These are phyloP conservation scores for Neoboletus magnificus DNA, from an alignment of 768 basidiomycete species.

Conservation along the genomic window DNA sequence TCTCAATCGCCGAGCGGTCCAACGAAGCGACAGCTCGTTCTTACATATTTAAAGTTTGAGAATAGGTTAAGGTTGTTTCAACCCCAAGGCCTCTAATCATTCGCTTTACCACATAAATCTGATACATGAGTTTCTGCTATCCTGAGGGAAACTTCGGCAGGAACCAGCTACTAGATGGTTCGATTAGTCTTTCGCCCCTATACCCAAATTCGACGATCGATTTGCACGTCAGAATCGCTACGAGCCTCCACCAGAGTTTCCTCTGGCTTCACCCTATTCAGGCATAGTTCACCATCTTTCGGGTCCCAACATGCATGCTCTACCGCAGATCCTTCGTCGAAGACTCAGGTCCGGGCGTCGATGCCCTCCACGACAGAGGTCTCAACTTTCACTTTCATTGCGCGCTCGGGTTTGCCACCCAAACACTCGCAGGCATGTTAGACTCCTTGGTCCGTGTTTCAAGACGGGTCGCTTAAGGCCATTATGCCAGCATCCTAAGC, in stretches of 20 bases:
- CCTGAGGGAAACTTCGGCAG: slow-evolving; percentile 86
- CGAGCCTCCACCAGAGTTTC: slow-evolving; percentile 95
- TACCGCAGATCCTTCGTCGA: slow-evolving; percentile 70
- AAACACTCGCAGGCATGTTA: slow-evolving; percentile 80
- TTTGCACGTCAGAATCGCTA: slow-evolving; percentile 97
- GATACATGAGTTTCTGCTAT: slow-evolving; percentile 57
- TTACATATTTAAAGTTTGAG: slow-evolving; percentile 69
- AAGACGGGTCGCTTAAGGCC: slow-evolving; percentile 79
- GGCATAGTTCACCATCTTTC: slow-evolving; percentile 90
- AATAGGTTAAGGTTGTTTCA: slow-evolving; percentile 41
- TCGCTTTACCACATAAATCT: slow-evolving; percentile 3
- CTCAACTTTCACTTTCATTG: slow-evolving; percentile 72
- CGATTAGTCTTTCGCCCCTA: slow-evolving; percentile 96
- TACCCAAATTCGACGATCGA: slow-evolving; percentile 94
- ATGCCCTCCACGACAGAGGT: slow-evolving; percentile 63
- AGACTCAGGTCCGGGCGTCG: slow-evolving; percentile 73
- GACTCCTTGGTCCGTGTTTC: slow-evolving; percentile 87
- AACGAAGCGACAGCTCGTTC: slow-evolving; percentile 49
- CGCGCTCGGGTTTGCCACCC: slow-evolving; percentile 67
- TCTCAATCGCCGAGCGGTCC: slow-evolving; percentile 56
- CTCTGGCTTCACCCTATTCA: slow-evolving; percentile 92
- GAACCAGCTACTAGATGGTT: slow-evolving; percentile 94
- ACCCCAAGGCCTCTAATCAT: background rate
- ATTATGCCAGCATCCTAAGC: slow-evolving; percentile 76
- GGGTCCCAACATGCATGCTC: slow-evolving; percentile 85